These are phyloP conservation scores for Microthyrium microscopicum DNA, from an alignment of 2,329 filamentous ascomycete species.

Conservation along the genomic window DNA sequence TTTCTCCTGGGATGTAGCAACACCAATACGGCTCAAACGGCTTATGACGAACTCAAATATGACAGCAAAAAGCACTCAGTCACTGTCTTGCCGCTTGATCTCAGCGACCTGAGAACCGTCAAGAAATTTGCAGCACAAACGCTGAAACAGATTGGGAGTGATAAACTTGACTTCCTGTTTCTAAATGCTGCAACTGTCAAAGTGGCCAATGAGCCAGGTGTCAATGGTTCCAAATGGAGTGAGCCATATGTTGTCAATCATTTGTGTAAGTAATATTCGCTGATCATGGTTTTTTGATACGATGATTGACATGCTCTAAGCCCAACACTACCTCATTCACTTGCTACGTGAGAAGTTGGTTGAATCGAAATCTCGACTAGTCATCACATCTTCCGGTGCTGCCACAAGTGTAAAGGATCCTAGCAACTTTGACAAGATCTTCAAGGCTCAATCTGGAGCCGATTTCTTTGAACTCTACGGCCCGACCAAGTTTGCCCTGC, in stretches of 20 bases:
- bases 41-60: constrained; percentile 26
- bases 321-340: constrained; percentile 4
- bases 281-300: no score
- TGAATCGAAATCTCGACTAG: background rate
- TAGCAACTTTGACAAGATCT: background rate
- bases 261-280: constrained; percentile 32
- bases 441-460: constrained; percentile 1
- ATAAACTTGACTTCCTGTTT: constrained; percentile 31
- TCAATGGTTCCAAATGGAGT: constrained; percentile 32
- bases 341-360: background rate
- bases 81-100: constrained; percentile 32
- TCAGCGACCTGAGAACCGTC: constrained; percentile 29
- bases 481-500: constrained; percentile 33
- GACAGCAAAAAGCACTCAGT: constrained; percentile 25
- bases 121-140: constrained; percentile 30
- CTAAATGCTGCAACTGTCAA: constrained; percentile 33
- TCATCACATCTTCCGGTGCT: constrained; percentile 3
- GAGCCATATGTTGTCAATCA: constrained; percentile 36
- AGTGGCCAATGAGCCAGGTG: constrained; percentile 19
- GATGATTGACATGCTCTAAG: no score
- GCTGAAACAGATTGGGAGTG: constrained; percentile 25
- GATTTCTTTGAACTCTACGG: constrained; percentile 24
- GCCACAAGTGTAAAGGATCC: background rate
- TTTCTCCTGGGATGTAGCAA: constrained; percentile 2
- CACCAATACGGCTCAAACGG: constrained; percentile 18